Base-by-base conservation (phyloP, 2,329 filamentous ascomycete genomes). In the Beauveria sp. region DNA sequence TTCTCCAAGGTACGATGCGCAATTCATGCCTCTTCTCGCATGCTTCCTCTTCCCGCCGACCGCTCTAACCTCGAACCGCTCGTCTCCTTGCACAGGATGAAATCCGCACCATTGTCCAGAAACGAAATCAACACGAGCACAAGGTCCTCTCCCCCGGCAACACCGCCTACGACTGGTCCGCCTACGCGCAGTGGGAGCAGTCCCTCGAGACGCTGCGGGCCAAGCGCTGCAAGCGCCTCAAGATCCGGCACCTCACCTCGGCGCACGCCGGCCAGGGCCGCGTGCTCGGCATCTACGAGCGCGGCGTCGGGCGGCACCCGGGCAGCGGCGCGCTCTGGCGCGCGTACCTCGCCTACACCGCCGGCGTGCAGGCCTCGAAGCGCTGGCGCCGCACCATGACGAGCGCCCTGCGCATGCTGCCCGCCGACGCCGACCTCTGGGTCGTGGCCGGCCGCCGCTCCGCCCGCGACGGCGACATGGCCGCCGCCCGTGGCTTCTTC, bases 71-170 rank as follows among this genome's bases (percentile, higher is more conserved):
- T 22, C 9, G 10, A 47, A 26, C 54, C 50, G 18, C 28, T n/a
- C 55, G 7, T 30, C 12, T 50, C 30, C 16, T 41, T 40, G 7
- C 10, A 34, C 68, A 94, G 86, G 90, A 96, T 66, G 93, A 99
- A 74, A 96, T 99, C 71, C 84, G 85, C 64, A 88, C 88, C 51
- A 92, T 99, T 66, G 88, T 96, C 57, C 87, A 88, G 71, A 96
- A 94, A 74, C 87, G 94, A 67, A 96, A 91, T 70, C 90, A 96
- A 68, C 96, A 92, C 72, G 94, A 99, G 74, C 93, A 97, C 76
- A 89, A 87, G 62, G 84, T 97, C 66, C 90, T 96, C 64, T 87
- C 91, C 3, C 87, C 91, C 26, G 91, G 92, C 54, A 87, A 87
- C 63, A 84, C 84, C 47, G 84, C 92, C 0, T 76, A 83, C 63